phyloP scores from a whole-genome alignment of 768 basidiomycete species.

The Sistotremastrum niveocremeum region DNA sequence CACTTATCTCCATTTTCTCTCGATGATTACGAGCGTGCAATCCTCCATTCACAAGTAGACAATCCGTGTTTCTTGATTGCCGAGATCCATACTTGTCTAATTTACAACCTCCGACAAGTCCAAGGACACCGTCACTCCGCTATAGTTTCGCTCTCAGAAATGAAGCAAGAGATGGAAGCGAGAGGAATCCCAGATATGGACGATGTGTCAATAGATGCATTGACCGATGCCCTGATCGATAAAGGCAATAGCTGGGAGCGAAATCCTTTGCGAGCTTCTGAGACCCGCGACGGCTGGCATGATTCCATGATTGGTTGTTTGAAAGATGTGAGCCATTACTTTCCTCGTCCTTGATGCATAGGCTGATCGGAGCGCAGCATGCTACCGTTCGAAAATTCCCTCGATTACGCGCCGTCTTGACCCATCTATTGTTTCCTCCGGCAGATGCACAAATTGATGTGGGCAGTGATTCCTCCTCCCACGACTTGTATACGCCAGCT shows the following conservation, averaged over 20 bases:
- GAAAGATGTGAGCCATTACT: slow-evolving; percentile 57
- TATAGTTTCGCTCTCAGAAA: slow-evolving; percentile 44
- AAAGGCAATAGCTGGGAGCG: slow-evolving; percentile 82
- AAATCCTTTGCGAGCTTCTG: slow-evolving; percentile 54
- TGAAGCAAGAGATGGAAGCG: slow-evolving; percentile 26
- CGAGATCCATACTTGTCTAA: slow-evolving; percentile 80
- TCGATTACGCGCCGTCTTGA: slow-evolving; percentile 54
- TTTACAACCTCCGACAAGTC: slow-evolving; percentile 81
- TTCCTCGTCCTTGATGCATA: background rate
- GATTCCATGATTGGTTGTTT: slow-evolving; percentile 79
- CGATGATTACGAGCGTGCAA: slow-evolving; percentile 83
- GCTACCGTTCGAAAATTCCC: slow-evolving; percentile 64
- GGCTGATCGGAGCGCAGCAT: slow-evolving; percentile 32
- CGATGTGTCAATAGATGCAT: slow-evolving; percentile 34
- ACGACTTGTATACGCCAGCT: slow-evolving; percentile 24
- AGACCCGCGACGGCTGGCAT: slow-evolving; percentile 82
- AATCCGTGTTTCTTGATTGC: slow-evolving; percentile 63
- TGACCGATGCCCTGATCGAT: slow-evolving; percentile 60
- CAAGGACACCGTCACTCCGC: slow-evolving; percentile 65
- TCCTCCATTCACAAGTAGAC: slow-evolving; percentile 62
- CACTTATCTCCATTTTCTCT: slow-evolving; percentile 80
- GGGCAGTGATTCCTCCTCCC: slow-evolving; percentile 17
- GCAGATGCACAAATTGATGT: slow-evolving; percentile 27
- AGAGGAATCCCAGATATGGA: slow-evolving; percentile 29
- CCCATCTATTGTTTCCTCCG: slow-evolving; percentile 59